Conservation (phyloP, 805 yeast species). For the Wickerhamiella dianesei region DNA sequence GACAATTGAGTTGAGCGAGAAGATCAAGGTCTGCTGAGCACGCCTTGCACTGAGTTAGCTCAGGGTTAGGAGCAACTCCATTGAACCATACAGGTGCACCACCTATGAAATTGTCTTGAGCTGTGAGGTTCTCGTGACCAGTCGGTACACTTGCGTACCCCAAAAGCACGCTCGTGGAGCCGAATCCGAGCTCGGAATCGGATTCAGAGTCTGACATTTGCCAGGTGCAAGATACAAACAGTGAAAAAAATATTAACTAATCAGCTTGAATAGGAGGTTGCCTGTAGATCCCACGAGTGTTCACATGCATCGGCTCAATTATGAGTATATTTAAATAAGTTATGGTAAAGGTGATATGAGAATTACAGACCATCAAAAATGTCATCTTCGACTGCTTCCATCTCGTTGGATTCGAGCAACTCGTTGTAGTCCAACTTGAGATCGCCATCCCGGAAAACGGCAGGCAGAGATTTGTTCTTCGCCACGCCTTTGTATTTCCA, state of each 20-base stretch:
- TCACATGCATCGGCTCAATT: no score
- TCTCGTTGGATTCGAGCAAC: constrained; percentile 70
- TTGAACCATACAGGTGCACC: constrained; percentile 57
- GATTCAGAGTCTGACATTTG: constrained; percentile 29
- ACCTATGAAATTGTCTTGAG: constrained; percentile 52
- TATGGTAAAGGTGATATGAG: background rate
- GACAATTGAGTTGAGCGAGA: constrained; percentile 68
- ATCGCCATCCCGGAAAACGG: constrained; percentile 65
- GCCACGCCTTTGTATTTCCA: constrained; percentile 55
- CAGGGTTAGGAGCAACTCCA: constrained; percentile 40
- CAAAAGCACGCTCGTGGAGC: constrained; percentile 23
- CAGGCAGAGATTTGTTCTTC: constrained; percentile 60
- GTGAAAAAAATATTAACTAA: no score
- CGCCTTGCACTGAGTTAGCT: constrained; percentile 45
- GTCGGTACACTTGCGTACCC: constrained; percentile 26
- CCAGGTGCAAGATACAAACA: background rate
- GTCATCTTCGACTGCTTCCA: constrained; percentile 20
- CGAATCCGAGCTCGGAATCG: constrained; percentile 15
- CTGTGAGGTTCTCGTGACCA: constrained; percentile 5
- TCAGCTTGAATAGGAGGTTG: no score
- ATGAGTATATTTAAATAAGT: background rate
- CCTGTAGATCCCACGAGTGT: no score
- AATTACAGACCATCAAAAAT: constrained; percentile 18
- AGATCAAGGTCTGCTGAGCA: constrained; percentile 54
- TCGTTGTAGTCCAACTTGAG: constrained; percentile 78